Evolutionary conservation across 495 filamentous ascomycete species (phyloP).

Genomic region (Talaromyces borbonicus): DNA sequence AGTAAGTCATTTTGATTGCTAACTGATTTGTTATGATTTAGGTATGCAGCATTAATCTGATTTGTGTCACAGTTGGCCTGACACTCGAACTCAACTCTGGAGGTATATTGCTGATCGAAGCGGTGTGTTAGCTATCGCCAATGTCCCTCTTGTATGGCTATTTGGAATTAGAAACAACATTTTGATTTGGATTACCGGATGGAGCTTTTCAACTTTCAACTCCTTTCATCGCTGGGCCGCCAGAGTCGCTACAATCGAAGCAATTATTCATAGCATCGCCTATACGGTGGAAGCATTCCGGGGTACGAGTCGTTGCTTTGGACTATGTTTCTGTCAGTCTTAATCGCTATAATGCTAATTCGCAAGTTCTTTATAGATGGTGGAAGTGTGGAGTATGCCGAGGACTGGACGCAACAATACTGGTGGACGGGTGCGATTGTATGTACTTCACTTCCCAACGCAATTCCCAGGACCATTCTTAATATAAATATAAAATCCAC

Average conservation of each 20-base stretch:
- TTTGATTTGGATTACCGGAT: constrained; percentile 44
- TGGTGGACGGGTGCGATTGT: too few species aligned
- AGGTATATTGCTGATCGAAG: constrained; percentile 42
- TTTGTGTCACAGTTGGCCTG: constrained; percentile 33
- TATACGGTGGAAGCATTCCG: constrained; percentile 16
- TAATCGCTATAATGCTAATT: too few species aligned
- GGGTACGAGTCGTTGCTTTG: background rate
- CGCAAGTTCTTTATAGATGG: too few species aligned
- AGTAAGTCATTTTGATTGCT: too few species aligned
- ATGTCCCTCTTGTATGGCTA: constrained; percentile 41
- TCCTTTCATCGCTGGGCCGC: constrained; percentile 49
- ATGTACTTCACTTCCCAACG: too few species aligned
- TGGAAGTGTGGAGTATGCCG: too few species aligned
- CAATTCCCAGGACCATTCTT: too few species aligned
- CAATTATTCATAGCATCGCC: constrained; percentile 31
- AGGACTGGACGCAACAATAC: too few species aligned
- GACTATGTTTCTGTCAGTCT: constrained; percentile 3
- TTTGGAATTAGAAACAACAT: constrained; percentile 48
- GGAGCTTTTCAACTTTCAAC: constrained; percentile 44
- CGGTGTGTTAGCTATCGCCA: constrained; percentile 41
- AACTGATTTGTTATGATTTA: too few species aligned
- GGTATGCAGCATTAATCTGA: too few species aligned
- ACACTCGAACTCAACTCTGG: constrained; percentile 21
- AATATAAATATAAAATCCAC: too few species aligned
- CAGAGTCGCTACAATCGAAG: constrained; percentile 42